A percentile compares a stretch with the other conserved stretches of the same genome.
phyloP scores from a whole-genome alignment of 345 rosid species.

The Citrus inodora region DNA sequence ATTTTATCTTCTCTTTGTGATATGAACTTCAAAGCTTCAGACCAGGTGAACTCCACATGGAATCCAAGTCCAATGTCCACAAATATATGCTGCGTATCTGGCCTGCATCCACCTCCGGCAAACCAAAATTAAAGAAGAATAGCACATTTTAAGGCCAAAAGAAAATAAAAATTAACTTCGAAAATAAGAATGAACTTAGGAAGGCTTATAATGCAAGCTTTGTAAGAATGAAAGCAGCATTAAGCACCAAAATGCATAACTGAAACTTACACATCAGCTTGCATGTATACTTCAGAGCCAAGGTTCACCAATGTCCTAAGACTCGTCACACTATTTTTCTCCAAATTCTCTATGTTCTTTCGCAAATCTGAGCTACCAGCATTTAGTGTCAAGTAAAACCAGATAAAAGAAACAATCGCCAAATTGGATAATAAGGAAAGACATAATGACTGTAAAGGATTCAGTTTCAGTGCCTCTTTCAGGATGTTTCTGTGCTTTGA shows the following conservation, averaged over 20 bases:
- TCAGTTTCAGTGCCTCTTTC: background rate
- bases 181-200: too few species aligned
- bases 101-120: slow-evolving; percentile 18
- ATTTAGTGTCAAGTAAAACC: slow-evolving; percentile 28
- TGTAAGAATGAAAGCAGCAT: background rate
- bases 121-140: background rate
- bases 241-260: slow-evolving; percentile 8
- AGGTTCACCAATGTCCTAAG: slow-evolving; percentile 85
- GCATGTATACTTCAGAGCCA: slow-evolving; percentile 96
- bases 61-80: slow-evolving; percentile 62
- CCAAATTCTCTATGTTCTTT: slow-evolving; percentile 63
- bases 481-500: background rate
- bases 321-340: slow-evolving; percentile 75
- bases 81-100: slow-evolving; percentile 45
- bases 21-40: slow-evolving; percentile 51
- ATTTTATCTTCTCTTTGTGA: slow-evolving; percentile 57
- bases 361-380: slow-evolving; percentile 74
- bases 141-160: background rate
- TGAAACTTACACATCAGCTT: slow-evolving; percentile 81
- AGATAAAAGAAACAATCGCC: background rate
- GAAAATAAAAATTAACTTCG: background rate
- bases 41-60: slow-evolving; percentile 62
- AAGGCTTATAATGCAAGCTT: too few species aligned
- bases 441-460: background rate
- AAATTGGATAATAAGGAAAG: background rate